Conservation (phyloP, 1,139 yeast genomes). For the Diutina rugosa region DNA sequence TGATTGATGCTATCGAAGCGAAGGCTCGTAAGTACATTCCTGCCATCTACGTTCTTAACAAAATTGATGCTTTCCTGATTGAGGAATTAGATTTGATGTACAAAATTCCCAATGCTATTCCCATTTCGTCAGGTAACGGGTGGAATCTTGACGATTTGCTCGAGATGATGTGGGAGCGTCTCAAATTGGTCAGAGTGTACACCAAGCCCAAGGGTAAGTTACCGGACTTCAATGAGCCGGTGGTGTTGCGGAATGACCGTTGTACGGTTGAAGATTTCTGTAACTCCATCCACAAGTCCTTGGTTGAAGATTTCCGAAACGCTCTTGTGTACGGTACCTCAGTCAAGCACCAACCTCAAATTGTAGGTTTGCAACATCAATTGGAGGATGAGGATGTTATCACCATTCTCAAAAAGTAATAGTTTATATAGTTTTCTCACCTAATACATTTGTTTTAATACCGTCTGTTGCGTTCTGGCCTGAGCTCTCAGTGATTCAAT, state of each 20-base stretch:
- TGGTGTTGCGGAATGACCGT: slow-evolving; percentile 71
- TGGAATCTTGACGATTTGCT: slow-evolving; percentile 94
- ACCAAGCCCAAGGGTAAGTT: slow-evolving; percentile 92
- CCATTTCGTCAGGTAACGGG: slow-evolving; percentile 88
- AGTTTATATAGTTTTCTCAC: background rate
- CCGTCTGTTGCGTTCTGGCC: background rate
- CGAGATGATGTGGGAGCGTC: slow-evolving; percentile 88
- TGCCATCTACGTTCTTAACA: slow-evolving; percentile 85
- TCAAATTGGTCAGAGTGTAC: slow-evolving; percentile 84
- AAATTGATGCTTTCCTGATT: slow-evolving; percentile 86
- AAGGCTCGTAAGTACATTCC: slow-evolving; percentile 88
- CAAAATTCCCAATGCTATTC: slow-evolving; percentile 93
- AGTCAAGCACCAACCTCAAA: slow-evolving; percentile 97
- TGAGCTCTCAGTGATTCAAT: background rate
- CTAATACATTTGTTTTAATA: background rate
- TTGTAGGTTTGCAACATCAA: slow-evolving; percentile 73
- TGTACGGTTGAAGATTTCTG: slow-evolving; percentile 92
- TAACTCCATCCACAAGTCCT: slow-evolving; percentile 87
- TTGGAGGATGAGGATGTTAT: slow-evolving; percentile 95
- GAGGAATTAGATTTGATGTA: slow-evolving; percentile 84
- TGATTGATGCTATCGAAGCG: slow-evolving; percentile 88
- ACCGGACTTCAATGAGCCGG: slow-evolving; percentile 93
- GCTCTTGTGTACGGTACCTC: slow-evolving; percentile 88
- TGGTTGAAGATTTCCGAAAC: slow-evolving; percentile 84
- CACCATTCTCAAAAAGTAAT: slow-evolving; percentile 69